These are phyloP conservation scores for Crithidia acanthocephali DNA, from an alignment of 208 protist genomes.

Conservation along the genomic window DNA sequence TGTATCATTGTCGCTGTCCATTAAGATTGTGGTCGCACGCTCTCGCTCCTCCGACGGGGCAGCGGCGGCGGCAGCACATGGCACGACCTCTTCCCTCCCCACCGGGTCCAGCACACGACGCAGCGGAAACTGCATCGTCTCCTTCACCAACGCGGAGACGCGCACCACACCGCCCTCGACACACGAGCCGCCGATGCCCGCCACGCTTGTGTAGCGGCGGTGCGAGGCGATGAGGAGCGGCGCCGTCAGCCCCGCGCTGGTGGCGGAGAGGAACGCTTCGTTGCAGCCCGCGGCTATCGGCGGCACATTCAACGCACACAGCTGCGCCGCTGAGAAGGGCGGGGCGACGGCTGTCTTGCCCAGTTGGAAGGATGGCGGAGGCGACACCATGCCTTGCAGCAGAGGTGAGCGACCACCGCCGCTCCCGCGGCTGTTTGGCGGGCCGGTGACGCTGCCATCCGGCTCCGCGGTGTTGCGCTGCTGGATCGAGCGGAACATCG, in stretches of 20 bases:
- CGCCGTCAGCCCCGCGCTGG: conserved; percentile 37
- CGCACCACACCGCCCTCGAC: conserved; percentile 59
- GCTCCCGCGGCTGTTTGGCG: not conserved
- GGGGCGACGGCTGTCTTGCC: not conserved
- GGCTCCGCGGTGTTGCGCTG: too few species aligned
- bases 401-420: not conserved
- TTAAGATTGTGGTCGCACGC: not conserved
- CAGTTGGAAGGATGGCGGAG: not conserved
- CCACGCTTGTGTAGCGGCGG: conserved; percentile 56
- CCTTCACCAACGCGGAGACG: conserved; percentile 48
- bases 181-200: conserved; percentile 61
- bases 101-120: conserved; percentile 15
- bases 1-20: not conserved
- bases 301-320: conserved; percentile 6
- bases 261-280: conserved; percentile 45
- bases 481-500: too few species aligned
- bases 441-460: too few species aligned
- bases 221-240: conserved; percentile 62
- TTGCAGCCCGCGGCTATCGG: conserved; percentile 7
- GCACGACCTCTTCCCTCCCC: not conserved
- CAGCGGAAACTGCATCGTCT: conserved; percentile 43
- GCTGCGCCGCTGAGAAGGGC: conserved; percentile 11
- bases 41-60: not conserved
- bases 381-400: not conserved
- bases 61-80: not conserved